Conservation (phyloP, 1,139 yeast genomes). For the Suhomyces kunorum region DNA sequence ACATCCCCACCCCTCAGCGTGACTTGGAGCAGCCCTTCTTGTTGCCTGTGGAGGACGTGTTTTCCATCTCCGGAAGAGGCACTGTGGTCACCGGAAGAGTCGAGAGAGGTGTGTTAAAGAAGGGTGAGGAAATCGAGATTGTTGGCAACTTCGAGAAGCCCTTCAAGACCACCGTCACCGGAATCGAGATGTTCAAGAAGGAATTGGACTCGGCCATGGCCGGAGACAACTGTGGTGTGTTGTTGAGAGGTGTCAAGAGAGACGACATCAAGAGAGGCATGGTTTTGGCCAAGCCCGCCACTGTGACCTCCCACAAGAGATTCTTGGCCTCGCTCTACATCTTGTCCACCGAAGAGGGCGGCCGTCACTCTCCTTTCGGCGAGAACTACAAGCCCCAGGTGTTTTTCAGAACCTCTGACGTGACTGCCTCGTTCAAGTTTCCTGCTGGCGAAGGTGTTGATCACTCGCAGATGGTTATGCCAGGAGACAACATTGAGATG, state of each 20-base stretch:
- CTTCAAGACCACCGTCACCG: constrained; percentile 91
- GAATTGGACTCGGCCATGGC: constrained; percentile 97
- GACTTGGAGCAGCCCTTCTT: constrained; percentile 95
- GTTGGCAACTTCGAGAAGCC: constrained; percentile 90
- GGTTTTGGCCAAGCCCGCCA: constrained; percentile 92
- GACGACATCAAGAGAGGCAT: constrained; percentile 97
- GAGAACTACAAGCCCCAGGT: constrained; percentile 98
- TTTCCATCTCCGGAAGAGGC: constrained; percentile 99
- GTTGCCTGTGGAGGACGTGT: constrained; percentile 96
- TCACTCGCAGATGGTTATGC: constrained; percentile 88
- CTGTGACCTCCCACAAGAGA: constrained; percentile 91
- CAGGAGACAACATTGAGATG: constrained; percentile 99
- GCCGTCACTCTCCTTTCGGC: constrained; percentile 97
- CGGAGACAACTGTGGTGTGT: constrained; percentile 98
- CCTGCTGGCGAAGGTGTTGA: constrained; percentile 82
- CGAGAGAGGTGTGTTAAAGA: constrained; percentile 94
- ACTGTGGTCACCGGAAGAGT: constrained; percentile 99
- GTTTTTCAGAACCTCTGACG: constrained; percentile 95
- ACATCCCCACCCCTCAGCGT: constrained; percentile 95
- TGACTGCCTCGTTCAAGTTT: constrained; percentile 87
- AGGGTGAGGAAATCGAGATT: constrained; percentile 97
- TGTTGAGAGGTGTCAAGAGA: constrained; percentile 97
- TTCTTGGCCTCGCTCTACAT: constrained; percentile 92
- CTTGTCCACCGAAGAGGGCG: constrained; percentile 97
- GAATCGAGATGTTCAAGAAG: constrained; percentile 99